These are phyloP conservation scores for Carex pumila DNA, from an alignment of 176 grass and related monocot species.

Conservation along the genomic window DNA sequence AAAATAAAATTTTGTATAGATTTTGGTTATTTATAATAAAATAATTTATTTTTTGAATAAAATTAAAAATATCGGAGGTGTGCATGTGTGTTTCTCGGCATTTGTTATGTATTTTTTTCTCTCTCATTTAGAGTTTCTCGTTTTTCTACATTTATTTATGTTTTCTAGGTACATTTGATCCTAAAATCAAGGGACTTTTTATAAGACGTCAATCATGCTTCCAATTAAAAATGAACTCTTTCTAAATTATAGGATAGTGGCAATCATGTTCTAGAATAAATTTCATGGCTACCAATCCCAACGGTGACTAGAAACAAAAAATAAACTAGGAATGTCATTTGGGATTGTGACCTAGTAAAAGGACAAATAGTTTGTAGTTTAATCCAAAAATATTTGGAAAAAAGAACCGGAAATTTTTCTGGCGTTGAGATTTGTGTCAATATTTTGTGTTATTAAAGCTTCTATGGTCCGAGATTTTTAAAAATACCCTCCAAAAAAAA, in stretches of 20 bases:
- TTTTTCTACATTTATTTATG: not conserved
- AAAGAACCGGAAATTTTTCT: not conserved
- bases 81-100: not conserved
- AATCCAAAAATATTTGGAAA: not conserved
- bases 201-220: not conserved
- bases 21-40: too few species aligned
- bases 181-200: not conserved
- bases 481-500: too few species aligned
- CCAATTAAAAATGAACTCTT: not conserved
- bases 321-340: not conserved
- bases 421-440: not conserved
- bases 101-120: not conserved
- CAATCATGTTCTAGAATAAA: not conserved
- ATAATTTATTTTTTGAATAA: too few species aligned
- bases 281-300: not conserved
- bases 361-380: not conserved
- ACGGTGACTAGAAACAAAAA: not conserved
- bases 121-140: not conserved
- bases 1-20: too few species aligned
- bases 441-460: not conserved
- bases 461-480: too few species aligned
- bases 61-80: too few species aligned
- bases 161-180: not conserved
- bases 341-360: not conserved
- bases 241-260: not conserved